These are phyloP conservation scores for Phytophthora gonapodyides DNA, from an alignment of 352 stramenopile genomes.

Conservation along the genomic window DNA sequence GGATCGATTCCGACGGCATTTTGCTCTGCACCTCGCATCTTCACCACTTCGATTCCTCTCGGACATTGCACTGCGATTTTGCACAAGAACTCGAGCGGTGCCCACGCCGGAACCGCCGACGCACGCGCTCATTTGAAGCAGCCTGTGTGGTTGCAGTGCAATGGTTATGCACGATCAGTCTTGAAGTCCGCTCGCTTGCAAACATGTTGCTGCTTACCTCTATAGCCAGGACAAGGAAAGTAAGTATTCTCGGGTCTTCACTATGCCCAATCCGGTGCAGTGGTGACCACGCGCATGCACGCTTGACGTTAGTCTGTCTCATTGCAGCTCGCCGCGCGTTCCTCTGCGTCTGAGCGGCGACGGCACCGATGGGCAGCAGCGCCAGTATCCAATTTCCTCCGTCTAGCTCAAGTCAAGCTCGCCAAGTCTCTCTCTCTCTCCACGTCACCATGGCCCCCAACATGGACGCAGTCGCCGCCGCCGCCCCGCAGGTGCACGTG, in stretches of 20 bases:
- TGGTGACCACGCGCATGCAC: not conserved
- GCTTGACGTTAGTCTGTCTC: no score
- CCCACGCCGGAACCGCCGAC: no score
- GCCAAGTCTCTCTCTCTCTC: not conserved
- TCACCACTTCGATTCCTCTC: no score
- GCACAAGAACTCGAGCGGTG: no score
- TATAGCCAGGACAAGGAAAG: no score
- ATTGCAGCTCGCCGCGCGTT: not conserved
- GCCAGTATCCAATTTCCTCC: slow-evolving; percentile 29
- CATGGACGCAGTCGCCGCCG: slow-evolving; percentile 23
- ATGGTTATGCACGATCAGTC: not conserved
- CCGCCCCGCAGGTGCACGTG: slow-evolving; percentile 43
- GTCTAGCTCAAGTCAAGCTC: slow-evolving; percentile 17
- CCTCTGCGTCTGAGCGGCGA: slow-evolving; percentile 22
- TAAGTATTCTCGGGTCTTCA: no score
- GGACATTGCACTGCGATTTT: no score
- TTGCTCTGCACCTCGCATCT: no score
- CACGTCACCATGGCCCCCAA: slow-evolving; percentile 35
- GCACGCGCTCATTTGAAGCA: no score
- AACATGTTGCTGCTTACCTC: no score
- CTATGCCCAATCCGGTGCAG: not conserved
- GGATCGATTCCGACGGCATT: no score
- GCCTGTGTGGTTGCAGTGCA: not conserved
- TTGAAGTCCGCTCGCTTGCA: no score
- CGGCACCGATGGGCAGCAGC: not conserved